A percentile compares a stretch with the other conserved stretches of the same genome.
phyloP scores from a whole-genome alignment of 169 alveolate genomes.

The Plasmodium reichenowi region DNA sequence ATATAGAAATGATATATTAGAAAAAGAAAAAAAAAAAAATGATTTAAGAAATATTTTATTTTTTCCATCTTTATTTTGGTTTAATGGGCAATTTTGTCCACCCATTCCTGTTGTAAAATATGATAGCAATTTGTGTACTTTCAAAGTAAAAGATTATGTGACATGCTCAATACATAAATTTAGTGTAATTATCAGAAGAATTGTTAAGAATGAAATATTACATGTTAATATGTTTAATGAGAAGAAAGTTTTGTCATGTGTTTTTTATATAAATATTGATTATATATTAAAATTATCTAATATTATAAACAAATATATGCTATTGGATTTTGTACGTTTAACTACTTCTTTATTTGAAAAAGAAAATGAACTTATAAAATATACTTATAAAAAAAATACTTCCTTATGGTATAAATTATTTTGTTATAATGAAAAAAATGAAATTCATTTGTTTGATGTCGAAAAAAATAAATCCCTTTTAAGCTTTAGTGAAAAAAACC shows the following conservation, averaged over 20 bases:
- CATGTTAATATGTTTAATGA: slow-evolving; percentile 54
- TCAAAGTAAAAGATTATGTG: slow-evolving; percentile 30
- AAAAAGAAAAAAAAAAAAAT: slow-evolving; percentile 50
- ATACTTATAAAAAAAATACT: not conserved
- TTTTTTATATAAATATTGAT: slow-evolving; percentile 31
- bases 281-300: slow-evolving; percentile 10
- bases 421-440: slow-evolving; percentile 63
- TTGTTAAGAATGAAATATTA: slow-evolving; percentile 60
- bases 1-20: slow-evolving; percentile 16
- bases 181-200: slow-evolving; percentile 57
- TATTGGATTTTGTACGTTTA: not conserved
- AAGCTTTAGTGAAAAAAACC: slow-evolving; percentile 17
- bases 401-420: not conserved
- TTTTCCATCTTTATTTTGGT: slow-evolving; percentile 74
- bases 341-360: not conserved
- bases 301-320: not conserved
- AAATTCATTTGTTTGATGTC: slow-evolving; percentile 46
- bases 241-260: slow-evolving; percentile 52
- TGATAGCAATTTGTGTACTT: not conserved
- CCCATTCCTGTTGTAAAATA: slow-evolving; percentile 36
- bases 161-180: slow-evolving; percentile 59
- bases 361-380: not conserved
- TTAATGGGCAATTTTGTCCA: slow-evolving; percentile 32
- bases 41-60: slow-evolving; percentile 56
- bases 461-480: slow-evolving; percentile 31